Base-by-base conservation (phyloP, 1,284 basidiomycete species). In the Grifola frondosa region DNA sequence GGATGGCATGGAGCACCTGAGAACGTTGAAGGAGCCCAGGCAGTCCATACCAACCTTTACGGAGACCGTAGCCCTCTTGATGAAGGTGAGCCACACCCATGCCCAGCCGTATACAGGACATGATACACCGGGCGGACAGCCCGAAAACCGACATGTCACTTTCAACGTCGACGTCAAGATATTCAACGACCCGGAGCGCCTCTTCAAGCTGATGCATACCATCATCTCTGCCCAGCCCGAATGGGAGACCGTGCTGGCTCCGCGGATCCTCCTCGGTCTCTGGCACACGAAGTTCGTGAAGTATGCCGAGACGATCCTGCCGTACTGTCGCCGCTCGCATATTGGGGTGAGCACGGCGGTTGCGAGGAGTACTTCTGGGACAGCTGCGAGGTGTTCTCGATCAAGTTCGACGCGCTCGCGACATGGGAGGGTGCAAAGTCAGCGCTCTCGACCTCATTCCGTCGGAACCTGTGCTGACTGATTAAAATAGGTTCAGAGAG, bases 161-260 rank as follows among this genome's bases (percentile, higher is more conserved):
- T 88, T 97, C 62, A 91, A 97, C 65, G 80, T 97, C 48, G 94
- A 97, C 64, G 89, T 96, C 62, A 98, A 99, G 68, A 82, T 90
- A 29, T 86, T 93, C 60, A 98, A 97, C 63, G 81, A 96, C 57
- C 94, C 97, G 0, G 82, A 82, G 38, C 80, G 81, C 29, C 77
- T 99, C 29, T 99, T 99, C 70, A 66, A 70, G 13, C 75, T 97
- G 34, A 94, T 99, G 83, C 78, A 90, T 66, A 68, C 68, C 32
- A 75, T 82, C 48, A 82, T 99, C 44, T 74, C 80, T 19, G 65
- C 73, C 13, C 83, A 92, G 49, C 74, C 80, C 2, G 69, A 80
- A 28, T 98, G 89, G 87, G 77, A 94, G 64, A 85, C 78, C 3
- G 68, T 64, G 19, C 81, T 99, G 30, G 92, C 91, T 1, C 94